Base-by-base conservation (phyloP, 2,329 filamentous ascomycete species). In the Claviceps capensis region DNA sequence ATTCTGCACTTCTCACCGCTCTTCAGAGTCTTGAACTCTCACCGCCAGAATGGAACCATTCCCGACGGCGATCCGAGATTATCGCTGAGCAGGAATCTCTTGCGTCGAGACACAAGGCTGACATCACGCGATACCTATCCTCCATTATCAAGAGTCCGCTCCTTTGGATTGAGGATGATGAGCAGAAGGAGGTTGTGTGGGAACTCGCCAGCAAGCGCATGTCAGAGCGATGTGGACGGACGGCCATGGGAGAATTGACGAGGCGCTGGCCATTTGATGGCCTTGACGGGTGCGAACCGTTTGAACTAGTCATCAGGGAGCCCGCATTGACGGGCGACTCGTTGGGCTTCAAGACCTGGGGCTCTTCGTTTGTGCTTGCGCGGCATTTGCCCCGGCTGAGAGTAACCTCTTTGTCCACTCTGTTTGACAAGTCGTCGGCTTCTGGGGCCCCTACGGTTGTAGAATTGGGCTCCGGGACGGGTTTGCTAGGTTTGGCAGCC, bases 271-370 rank as follows among this genome's bases (percentile, higher is more conserved):
- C 75, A 1, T 77, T 81, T 56, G 60, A 55, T 16, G 52, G 38
- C 23, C 43, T 41, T 23, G 60, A 57, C 7, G 62, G 58, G 45
- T 60, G 64, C 26, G 65, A 71, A 26, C 58, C 67, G 1, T 75
- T 89, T 58, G 76, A 83, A 46, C 72, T 98, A 49, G 75, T 77
- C 38, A 81, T 98, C 41, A 78, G 88, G 52, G 93, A 98, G 64
- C 93, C 93, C 1, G 83, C 89, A 1, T 73, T 97, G 52, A 95
- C 88, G 0, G 86, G 86, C 6, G 91, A 96, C 66, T 86, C 87
- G 54, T 74, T 97, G 17, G 93, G 93, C 1, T 76, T 94, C 65
- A 97, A 98, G 67, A 98, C 93, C 0, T 97, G 93, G 93, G 88
- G 86, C 0, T 91, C 89, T 0, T 91, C 89, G 0, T 94, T 89